These are phyloP conservation scores for Naganishia onofrii DNA, from an alignment of 768 basidiomycete species.

Conservation along the genomic window DNA sequence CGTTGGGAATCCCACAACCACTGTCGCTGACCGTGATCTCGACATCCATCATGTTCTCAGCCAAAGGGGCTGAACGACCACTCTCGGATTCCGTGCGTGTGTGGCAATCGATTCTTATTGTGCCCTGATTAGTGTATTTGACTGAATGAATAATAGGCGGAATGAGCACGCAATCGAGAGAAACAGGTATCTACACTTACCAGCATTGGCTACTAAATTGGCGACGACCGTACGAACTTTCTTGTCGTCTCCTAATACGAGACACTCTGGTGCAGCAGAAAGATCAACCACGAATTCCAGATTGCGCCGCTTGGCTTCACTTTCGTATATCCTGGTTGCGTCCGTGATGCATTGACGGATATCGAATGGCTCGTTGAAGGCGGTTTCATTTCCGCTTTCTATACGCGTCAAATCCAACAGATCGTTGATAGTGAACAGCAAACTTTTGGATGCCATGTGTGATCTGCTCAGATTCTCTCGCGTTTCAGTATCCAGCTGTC, in stretches of 20 bases:
- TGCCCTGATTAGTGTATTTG: conserved; percentile 67
- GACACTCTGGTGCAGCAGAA: conserved; percentile 57
- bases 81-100: conserved; percentile 59
- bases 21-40: conserved; percentile 72
- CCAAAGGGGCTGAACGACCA: conserved; percentile 49
- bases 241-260: conserved; percentile 67
- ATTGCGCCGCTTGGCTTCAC: conserved; percentile 65
- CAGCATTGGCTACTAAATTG: conserved; percentile 72
- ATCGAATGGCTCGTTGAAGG: conserved; percentile 74
- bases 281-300: conserved; percentile 64
- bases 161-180: neutral
- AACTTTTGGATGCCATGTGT: conserved; percentile 73
- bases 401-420: conserved; percentile 73
- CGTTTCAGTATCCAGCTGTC: conserved; percentile 68
- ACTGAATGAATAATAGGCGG: conserved; percentile 54
- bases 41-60: conserved; percentile 49
- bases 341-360: conserved; percentile 63
- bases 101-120: conserved; percentile 63
- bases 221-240: conserved; percentile 75
- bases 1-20: conserved; percentile 66
- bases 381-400: conserved; percentile 71
- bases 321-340: conserved; percentile 63
- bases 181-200: conserved; percentile 53
- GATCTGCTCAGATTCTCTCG: conserved; percentile 69
- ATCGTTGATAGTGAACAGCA: conserved; percentile 81